Evolutionary conservation across 257 asterid genomes (phyloP), one percentile per base, ranked within the genome.

Genomic region (Asclepias syriaca): DNA sequence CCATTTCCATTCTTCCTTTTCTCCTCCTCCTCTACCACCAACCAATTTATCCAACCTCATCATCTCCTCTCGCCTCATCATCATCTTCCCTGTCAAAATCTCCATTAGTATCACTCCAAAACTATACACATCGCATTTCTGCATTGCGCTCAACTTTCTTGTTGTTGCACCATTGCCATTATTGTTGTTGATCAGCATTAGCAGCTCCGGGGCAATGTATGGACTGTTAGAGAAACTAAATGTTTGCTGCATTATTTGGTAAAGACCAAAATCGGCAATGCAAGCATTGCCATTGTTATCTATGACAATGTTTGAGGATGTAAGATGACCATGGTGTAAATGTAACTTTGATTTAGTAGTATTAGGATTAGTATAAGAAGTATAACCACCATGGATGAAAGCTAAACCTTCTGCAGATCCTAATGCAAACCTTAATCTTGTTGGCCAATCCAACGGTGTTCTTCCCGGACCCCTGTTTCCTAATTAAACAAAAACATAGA

Each of bases 381-480:
- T 29, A 29, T 29, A 29, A 29, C 34, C 34, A 29, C 34, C 68
- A 48, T 83, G 87, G 2, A 80, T 51, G 43, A 64, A 80, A 32
- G 79, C 76, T 58, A 83, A 77, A 13, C 87, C 84, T 24, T 22
- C 63, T 68, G 87, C 81, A 60, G 87, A 74, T 67, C 77, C 87
- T 77, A 71, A 69, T 27, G 87, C 84, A 40, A 74, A 54, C 45
- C 39, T 83, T 50, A 80, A 21, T n/a, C 87, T 80, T 60, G 75
- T 76, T 10, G 77, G 51, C 87, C 87, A 83, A 65, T 83, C 87
- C 34, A 83, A 45, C 15, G 87, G 87, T 18, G 82, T 77, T 72
- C 84, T 80, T 77, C 84, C 84, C 0, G 86, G 86, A 71, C 86
- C 86, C 21, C 84, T 73, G 65, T 83, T 83, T 48, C 85, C 85